These are phyloP conservation scores for Nakazawaea peltata DNA, from an alignment of 805 yeast genomes.

Conservation along the genomic window DNA sequence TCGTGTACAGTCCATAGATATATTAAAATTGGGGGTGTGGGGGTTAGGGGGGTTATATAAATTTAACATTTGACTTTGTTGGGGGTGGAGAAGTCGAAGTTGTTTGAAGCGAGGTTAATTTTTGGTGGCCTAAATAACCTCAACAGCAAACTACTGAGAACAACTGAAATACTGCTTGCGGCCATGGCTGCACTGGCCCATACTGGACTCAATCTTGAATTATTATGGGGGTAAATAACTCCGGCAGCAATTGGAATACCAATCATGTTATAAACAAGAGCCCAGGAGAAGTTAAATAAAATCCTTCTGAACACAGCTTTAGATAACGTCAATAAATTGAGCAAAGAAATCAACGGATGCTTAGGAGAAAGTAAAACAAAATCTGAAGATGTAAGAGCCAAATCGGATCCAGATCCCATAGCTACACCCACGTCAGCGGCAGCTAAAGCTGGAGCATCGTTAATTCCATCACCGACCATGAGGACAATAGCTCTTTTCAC, in stretches of 20 bases:
- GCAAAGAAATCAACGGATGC: constrained; percentile 41
- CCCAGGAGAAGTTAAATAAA: constrained; percentile 53
- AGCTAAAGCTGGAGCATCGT: constrained; percentile 76
- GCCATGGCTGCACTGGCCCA: constrained; percentile 71
- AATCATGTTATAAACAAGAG: constrained; percentile 45
- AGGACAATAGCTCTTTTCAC: constrained; percentile 37
- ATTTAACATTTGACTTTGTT: no score
- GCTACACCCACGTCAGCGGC: constrained; percentile 75
- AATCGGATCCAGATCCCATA: constrained; percentile 66
- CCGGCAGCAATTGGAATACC: constrained; percentile 66
- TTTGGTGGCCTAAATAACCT: constrained; percentile 34
- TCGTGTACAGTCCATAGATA: no score
- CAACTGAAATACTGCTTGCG: constrained; percentile 48
- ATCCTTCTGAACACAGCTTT: constrained; percentile 43
- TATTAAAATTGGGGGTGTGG: not conserved
- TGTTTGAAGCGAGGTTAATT: no score
- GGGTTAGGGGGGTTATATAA: not conserved
- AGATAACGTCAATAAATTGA: constrained; percentile 46
- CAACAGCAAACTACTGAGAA: constrained; percentile 46
- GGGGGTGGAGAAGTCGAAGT: no score
- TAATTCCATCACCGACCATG: constrained; percentile 81
- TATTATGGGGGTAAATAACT: constrained; percentile 46
- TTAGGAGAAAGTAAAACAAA: constrained; percentile 54
- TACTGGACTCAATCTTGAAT: constrained; percentile 49
- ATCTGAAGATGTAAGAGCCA: constrained; percentile 69